These are phyloP conservation scores for Candida wancherniae DNA, from an alignment of 805 yeast species.

Conservation along the genomic window DNA sequence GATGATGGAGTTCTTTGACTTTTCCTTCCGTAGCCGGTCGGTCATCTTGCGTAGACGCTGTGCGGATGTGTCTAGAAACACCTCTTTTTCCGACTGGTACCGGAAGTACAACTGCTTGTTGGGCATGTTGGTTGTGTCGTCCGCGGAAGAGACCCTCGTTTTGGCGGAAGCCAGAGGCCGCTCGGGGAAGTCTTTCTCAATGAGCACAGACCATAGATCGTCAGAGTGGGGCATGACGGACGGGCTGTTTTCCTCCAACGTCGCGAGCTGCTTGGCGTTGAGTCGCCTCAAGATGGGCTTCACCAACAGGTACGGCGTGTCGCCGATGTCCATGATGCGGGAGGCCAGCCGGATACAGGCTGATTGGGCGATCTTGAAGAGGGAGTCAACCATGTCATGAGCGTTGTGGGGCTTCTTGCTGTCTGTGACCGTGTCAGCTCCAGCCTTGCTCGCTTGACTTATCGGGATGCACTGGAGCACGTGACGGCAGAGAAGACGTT, in stretches of 20 bases:
- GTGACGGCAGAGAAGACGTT: not conserved
- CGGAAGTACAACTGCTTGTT: conserved; percentile 35
- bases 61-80: conserved; percentile 41
- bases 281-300: conserved; percentile 44
- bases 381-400: conserved; percentile 6
- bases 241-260: conserved; percentile 40
- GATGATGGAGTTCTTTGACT: conserved; percentile 38
- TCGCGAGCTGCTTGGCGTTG: conserved; percentile 36
- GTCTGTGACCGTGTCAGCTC: not conserved
- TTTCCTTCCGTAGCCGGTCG: conserved; percentile 33
- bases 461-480: not conserved
- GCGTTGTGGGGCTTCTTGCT: not conserved
- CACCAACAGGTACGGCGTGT: conserved; percentile 41
- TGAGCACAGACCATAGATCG: conserved; percentile 41
- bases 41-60: conserved; percentile 41
- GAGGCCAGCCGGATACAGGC: conserved; percentile 14
- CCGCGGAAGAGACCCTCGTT: conserved; percentile 3
- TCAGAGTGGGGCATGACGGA: conserved; percentile 40
- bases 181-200: conserved; percentile 45
- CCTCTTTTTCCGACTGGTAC: conserved; percentile 39
- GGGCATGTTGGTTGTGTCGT: conserved; percentile 21
- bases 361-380: conserved; percentile 11
- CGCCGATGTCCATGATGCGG: conserved; percentile 17
- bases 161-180: conserved; percentile 26
- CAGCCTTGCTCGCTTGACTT: not conserved